These are phyloP conservation scores for Boletales sp. DNA, from an alignment of 768 basidiomycete genomes.

Conservation along the genomic window DNA sequence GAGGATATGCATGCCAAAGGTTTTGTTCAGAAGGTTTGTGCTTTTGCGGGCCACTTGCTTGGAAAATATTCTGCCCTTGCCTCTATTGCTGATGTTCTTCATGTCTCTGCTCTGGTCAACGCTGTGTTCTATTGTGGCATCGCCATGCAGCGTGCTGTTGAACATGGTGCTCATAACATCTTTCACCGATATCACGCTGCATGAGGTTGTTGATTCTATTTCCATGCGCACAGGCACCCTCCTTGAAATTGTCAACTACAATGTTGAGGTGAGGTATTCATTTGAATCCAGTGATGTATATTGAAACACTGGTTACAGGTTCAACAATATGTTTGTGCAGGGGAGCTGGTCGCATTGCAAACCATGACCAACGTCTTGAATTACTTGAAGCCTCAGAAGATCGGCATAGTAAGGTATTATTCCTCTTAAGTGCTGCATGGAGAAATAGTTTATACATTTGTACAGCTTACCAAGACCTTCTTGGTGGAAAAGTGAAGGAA, in stretches of 20 bases:
- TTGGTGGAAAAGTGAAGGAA: conserved; percentile 89
- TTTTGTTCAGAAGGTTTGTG: conserved; percentile 85
- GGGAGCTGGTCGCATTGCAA: conserved; percentile 89
- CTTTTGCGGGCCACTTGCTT: conserved; percentile 96
- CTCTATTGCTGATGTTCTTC: conserved; percentile 94
- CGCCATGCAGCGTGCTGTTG: conserved; percentile 99
- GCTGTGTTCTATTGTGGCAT: conserved; percentile 99
- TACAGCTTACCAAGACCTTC: conserved; percentile 81
- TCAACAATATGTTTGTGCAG: conserved; percentile 99
- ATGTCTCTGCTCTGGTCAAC: conserved; percentile 94
- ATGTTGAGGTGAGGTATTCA: conserved; percentile 65
- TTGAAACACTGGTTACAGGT: conserved; percentile 49
- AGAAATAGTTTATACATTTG: neutral
- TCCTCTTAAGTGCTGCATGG: neutral
- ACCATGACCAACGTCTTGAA: conserved; percentile 96
- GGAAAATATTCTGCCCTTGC: conserved; percentile 99
- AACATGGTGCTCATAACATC: conserved; percentile 89
- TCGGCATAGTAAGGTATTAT: conserved; percentile 77
- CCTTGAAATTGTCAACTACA: conserved; percentile 96
- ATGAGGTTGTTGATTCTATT: conserved; percentile 94
- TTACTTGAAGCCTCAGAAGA: conserved; percentile 94
- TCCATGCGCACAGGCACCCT: conserved; percentile 73
- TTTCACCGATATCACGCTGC: conserved; percentile 90
- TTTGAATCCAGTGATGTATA: neutral
- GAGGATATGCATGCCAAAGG: conserved; percentile 98